Base-by-base conservation (phyloP, 2,329 filamentous ascomycete genomes). In the Penicillium vulpinum region DNA sequence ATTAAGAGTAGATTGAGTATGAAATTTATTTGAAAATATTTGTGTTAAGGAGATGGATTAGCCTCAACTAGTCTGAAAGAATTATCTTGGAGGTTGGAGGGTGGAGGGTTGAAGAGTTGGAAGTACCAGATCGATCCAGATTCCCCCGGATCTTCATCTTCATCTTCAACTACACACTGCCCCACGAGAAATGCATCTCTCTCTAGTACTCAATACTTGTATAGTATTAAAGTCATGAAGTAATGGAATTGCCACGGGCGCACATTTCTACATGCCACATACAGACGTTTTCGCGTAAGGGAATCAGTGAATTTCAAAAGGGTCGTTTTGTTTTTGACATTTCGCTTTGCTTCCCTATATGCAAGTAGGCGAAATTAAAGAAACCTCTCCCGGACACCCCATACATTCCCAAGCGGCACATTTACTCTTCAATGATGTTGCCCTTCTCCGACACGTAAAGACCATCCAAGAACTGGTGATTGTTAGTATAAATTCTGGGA, bases 391-490 rank as follows among this genome's bases (percentile, higher is more conserved):
- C 66, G 65, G 69, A 70, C 73, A 70, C 69, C 70, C 67, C 62
- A 68, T 64, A 67, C 67, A 67, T 68, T 52, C 67, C 64, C 65
- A 68, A 66, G 65, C 62, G 62, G 64, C 63, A 70, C 65, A 64
- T 74, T 70, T 76, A 80, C 56, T 79, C 76, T 67, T 91, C 89
- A 70, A 85, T 84, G 75, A 99, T 88, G 88, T 97, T 96, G 81
- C 90, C 89, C 85, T 91, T 90, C 90, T 99, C 94, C 78, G 92
- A 97, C 76, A 99, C 94, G 86, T 99, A 99, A 81, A 99, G 86
- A 88, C 94, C 94, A 84, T 99, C 95, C 86, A 99, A 88, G 90
- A 99, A 99, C 91, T 95, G 47, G 8, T 41, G 35, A 28, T 28
- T 24, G 45, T 66, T 50, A 66, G 59, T 44, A 50, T 43, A 22